A percentile compares a stretch with the other conserved stretches of the same genome.
phyloP scores from a whole-genome alignment of 371 early-diverging fungal genomes.

The Mortierella sp. region DNA sequence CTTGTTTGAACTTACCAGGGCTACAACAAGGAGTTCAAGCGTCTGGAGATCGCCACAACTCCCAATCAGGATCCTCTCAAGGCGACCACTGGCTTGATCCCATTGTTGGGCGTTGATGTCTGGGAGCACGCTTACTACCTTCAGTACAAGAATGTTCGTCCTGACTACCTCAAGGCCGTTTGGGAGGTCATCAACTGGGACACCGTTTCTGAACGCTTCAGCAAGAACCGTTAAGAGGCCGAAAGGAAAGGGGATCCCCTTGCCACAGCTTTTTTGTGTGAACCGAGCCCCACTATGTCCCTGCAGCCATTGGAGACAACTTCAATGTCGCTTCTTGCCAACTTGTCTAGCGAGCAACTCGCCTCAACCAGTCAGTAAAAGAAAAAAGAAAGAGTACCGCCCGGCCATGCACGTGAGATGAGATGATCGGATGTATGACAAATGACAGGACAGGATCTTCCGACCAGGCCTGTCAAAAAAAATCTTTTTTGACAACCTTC shows the following conservation, averaged over 20 bases:
- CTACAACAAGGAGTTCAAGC: slow-evolving; percentile 82
- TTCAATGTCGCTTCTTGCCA: too few relatives aligned
- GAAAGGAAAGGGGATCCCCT: too few relatives aligned
- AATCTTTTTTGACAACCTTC: slow-evolving; percentile 8
- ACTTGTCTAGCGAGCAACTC: too few relatives aligned
- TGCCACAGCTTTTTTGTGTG: too few relatives aligned
- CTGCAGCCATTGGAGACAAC: too few relatives aligned
- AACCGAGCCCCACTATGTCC: too few relatives aligned
- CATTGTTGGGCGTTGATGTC: slow-evolving; percentile 95
- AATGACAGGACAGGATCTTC: too few relatives aligned
- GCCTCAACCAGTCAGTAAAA: too few relatives aligned
- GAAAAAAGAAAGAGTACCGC: too few relatives aligned
- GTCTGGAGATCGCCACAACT: slow-evolving; percentile 89
- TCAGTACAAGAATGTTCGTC: slow-evolving; percentile 97
- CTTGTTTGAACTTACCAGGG: slow-evolving; percentile 57
- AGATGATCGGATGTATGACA: too few relatives aligned
- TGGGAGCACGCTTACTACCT: slow-evolving; percentile 99
- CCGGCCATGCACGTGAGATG: too few relatives aligned
- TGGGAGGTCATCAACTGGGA: slow-evolving; percentile 99
- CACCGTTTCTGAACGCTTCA: slow-evolving; percentile 86
- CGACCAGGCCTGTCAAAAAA: background rate
- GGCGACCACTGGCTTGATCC: slow-evolving; percentile 67
- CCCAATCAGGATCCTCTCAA: slow-evolving; percentile 94
- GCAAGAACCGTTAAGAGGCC: slow-evolving; percentile 59
- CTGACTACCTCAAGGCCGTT: slow-evolving; percentile 94